Evolutionary conservation across 2,329 filamentous ascomycete species (phyloP).

Genomic region (Aspergillus clavatus): DNA sequence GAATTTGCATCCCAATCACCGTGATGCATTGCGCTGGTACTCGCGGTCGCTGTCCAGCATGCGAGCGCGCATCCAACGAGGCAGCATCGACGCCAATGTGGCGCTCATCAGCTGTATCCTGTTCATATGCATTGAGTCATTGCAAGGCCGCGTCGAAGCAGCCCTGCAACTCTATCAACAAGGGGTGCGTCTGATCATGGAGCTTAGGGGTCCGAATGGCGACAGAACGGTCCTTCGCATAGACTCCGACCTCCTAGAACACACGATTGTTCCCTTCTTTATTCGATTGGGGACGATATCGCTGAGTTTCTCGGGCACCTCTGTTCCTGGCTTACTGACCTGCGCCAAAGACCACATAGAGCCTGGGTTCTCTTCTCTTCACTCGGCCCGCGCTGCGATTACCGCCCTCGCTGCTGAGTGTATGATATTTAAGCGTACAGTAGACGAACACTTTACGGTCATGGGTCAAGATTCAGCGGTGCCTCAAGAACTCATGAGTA

Average conservation of each 20-base stretch:
- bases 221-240: not conserved
- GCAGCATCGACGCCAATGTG: constrained; percentile 22
- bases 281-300: constrained; percentile 24
- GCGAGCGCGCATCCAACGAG: constrained; percentile 21
- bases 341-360: not conserved
- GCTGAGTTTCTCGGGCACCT: constrained; percentile 10
- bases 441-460: not conserved
- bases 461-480: not conserved
- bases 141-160: constrained; percentile 23
- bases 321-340: constrained; percentile 9
- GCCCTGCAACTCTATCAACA: constrained; percentile 28
- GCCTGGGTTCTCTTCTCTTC: constrained; percentile 17
- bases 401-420: not conserved
- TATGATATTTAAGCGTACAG: constrained; percentile 4
- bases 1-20: constrained; percentile 16
- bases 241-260: constrained; percentile 16
- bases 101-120: constrained; percentile 29
- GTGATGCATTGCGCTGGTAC: constrained; percentile 29
- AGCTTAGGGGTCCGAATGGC: constrained; percentile 15
- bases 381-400: constrained; percentile 4
- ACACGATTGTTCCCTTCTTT: constrained; percentile 28
- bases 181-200: constrained; percentile 23
- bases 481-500: not conserved
- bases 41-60: constrained; percentile 27
- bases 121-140: constrained; percentile 32